phyloP scores from a whole-genome alignment of 2,329 filamentous ascomycete species.

The Trichoderma sp. region DNA sequence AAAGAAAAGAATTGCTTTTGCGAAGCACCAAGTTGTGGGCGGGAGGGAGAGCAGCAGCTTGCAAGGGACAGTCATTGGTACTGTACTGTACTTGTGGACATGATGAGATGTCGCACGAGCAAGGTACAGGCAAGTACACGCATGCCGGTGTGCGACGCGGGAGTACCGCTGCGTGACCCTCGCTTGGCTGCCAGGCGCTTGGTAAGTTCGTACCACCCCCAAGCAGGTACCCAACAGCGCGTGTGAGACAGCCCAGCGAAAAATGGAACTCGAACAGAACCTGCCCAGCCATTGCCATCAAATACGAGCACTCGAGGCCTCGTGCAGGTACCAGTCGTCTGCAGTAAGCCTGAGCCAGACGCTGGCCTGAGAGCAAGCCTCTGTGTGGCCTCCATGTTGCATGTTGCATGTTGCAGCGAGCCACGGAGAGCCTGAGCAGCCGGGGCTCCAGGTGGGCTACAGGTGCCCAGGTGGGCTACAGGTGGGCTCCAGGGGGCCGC shows the following conservation, averaged over 20 bases:
- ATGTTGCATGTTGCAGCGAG: not conserved
- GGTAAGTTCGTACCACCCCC: not conserved
- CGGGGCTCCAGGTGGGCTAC: not conserved
- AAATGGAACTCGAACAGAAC: not conserved
- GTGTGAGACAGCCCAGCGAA: not conserved
- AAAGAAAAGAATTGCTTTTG: not conserved
- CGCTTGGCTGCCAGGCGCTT: not conserved
- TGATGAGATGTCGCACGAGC: not conserved
- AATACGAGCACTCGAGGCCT: not conserved
- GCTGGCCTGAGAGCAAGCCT: not conserved
- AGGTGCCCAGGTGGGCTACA: not conserved
- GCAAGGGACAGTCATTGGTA: too few relatives aligned
- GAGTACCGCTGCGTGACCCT: not conserved
- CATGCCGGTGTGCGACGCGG: not conserved
- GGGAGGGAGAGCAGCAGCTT: not conserved
- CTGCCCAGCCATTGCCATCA: not conserved
- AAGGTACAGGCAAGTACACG: not conserved
- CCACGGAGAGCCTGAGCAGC: not conserved
- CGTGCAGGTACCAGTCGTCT: not conserved
- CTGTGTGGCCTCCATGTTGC: not conserved
- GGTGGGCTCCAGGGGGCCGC: too few relatives aligned
- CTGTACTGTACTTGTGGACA: not conserved
- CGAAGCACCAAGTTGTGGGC: not conserved
- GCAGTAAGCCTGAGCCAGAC: not conserved
- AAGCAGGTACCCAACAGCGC: not conserved